phyloP scores from a whole-genome alignment of 1,139 yeast genomes.

The Nadsonia commutata region DNA sequence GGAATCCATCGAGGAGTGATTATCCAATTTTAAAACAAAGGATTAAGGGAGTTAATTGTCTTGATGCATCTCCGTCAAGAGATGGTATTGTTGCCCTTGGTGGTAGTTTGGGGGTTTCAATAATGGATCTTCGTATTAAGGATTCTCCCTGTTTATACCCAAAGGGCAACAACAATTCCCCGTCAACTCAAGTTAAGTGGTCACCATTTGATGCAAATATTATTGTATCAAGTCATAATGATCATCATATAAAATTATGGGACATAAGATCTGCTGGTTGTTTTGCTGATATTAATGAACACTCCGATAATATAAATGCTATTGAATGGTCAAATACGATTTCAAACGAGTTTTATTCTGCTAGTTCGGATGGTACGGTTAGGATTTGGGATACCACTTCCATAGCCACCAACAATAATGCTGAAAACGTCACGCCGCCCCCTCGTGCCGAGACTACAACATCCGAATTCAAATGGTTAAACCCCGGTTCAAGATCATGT shows the following conservation, averaged over 20 bases:
- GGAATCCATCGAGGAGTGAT: constrained; percentile 52
- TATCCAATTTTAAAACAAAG: constrained; percentile 39
- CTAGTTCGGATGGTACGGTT: constrained; percentile 58
- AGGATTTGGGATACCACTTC: constrained; percentile 53
- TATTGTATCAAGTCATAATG: constrained; percentile 52
- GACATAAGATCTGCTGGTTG: constrained; percentile 46
- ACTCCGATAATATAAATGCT: constrained; percentile 37
- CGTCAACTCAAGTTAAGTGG: constrained; percentile 44
- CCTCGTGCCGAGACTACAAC: too few species aligned
- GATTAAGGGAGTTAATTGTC: constrained; percentile 35
- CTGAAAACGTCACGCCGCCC: too few species aligned
- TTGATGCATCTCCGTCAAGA: constrained; percentile 35
- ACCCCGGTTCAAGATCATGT: background rate
- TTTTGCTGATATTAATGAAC: constrained; percentile 41
- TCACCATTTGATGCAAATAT: constrained; percentile 42
- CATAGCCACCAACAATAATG: constrained; percentile 2
- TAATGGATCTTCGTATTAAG: constrained; percentile 45
- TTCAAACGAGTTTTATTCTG: constrained; percentile 39
- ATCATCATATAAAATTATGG: constrained; percentile 53
- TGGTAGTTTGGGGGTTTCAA: constrained; percentile 56
- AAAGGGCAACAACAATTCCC: constrained; percentile 24
- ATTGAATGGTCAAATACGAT: constrained; percentile 42
- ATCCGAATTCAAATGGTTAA: background rate
- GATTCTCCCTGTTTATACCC: constrained; percentile 29
- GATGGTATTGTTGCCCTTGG: constrained; percentile 47